Conservation (phyloP, 495 filamentous ascomycete genomes). For the Neurospora intermedia region DNA sequence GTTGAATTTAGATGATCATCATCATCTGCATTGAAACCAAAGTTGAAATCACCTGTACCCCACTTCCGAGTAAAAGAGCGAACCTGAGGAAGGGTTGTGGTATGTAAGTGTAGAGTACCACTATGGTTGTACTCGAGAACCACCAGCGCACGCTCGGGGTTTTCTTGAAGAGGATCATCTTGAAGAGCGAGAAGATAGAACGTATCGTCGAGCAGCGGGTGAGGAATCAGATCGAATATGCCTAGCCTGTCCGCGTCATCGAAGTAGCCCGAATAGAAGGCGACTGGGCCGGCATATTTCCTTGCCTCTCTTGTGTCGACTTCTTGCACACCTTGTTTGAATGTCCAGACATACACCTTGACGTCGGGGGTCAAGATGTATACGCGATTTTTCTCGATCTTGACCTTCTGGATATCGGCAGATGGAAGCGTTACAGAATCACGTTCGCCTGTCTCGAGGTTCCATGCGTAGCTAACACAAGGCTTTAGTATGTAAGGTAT, state of each 20-base stretch:
- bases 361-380: not conserved
- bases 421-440: not conserved
- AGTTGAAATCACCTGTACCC: not conserved
- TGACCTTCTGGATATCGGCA: not conserved
- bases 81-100: not conserved
- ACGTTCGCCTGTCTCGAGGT: slow-evolving; percentile 3
- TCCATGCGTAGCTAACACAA: slow-evolving; percentile 4
- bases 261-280: too few relatives aligned
- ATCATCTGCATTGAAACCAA: too few relatives aligned
- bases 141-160: not conserved
- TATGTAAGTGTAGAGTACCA: not conserved
- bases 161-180: not conserved
- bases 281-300: too few relatives aligned
- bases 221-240: not conserved
- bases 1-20: too few relatives aligned
- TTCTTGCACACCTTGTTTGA: not conserved
- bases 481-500: not conserved
- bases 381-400: not conserved
- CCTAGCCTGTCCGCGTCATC: not conserved
- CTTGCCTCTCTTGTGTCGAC: not conserved
- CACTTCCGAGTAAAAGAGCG: not conserved
- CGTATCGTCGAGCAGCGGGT: not conserved
- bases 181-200: not conserved
- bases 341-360: not conserved
- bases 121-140: not conserved